Percentiles rank a stretch among this genome's conserved stretches.
These are phyloP conservation scores for Berberis vulgaris DNA, from an alignment of 164 flowering plant species.

Conservation along the genomic window DNA sequence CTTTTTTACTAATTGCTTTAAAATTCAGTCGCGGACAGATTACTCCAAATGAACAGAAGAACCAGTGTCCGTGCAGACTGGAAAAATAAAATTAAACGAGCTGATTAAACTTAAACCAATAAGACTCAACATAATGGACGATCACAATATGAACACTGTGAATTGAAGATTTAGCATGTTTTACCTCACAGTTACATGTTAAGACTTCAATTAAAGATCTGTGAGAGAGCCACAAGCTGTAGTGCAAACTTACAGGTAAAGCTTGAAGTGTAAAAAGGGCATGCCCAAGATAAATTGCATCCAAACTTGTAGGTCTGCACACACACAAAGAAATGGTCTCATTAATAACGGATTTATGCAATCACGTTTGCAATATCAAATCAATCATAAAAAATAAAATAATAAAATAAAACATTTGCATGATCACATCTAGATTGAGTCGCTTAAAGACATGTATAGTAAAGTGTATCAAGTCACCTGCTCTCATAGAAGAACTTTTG, in stretches of 20 bases:
- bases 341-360: background rate
- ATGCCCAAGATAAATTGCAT: constrained; percentile 78
- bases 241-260: constrained; percentile 62
- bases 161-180: no score
- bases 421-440: background rate
- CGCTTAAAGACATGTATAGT: background rate
- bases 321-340: constrained; percentile 1
- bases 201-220: background rate
- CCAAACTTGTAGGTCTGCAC: constrained; percentile 86
- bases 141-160: no score
- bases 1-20: no score
- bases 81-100: no score
- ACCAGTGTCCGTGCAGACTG: no score
- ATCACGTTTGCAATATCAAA: background rate
- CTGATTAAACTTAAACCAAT: no score
- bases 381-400: no score
- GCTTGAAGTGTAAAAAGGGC: constrained; percentile 63
- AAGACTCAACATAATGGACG: no score
- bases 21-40: no score
- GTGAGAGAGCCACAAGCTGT: background rate
- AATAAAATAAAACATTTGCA: no score
- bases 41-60: no score
- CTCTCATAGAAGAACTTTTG: constrained; percentile 56
- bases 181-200: no score
- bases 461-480: constrained; percentile 30